A percentile compares a stretch with the other conserved stretches of the same genome.
These are phyloP conservation scores for Helenozyma rhizophorensis DNA, from an alignment of 805 yeast genomes.

Conservation along the genomic window DNA sequence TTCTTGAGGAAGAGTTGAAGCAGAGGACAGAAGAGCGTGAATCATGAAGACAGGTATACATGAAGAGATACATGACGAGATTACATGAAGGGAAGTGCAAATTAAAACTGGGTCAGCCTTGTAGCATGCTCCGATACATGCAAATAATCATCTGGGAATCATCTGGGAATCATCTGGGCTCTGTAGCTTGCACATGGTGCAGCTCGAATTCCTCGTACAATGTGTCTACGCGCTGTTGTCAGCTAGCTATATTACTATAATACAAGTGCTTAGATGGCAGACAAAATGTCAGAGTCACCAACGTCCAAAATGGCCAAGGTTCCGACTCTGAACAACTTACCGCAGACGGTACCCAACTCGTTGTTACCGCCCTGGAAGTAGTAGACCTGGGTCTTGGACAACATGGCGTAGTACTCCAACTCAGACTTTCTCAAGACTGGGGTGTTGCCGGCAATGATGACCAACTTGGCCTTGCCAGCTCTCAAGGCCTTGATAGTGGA, in stretches of 20 bases:
- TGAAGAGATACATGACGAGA: no score
- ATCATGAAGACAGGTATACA: no score
- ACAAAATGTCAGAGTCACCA: conserved; percentile 99
- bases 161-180: no score
- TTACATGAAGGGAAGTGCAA: no score
- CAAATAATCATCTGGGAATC: no score
- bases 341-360: conserved; percentile 99
- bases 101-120: no score
- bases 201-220: no score
- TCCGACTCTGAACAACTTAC: conserved; percentile 99
- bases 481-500: conserved; percentile 97
- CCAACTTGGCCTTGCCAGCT: conserved; percentile 97
- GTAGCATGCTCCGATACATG: no score
- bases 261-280: conserved; percentile 41
- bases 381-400: conserved; percentile 94
- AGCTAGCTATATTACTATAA: conserved; percentile 7
- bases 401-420: conserved; percentile 99
- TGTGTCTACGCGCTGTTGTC: no score
- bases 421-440: conserved; percentile 99
- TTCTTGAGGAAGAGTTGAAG: conserved; percentile 35
- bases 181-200: no score
- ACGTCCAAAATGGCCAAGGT: conserved; percentile 93
- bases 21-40: not conserved
- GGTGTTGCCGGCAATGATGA: conserved; percentile 98
- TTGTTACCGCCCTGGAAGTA: conserved; percentile 99